Conservation (phyloP, 768 basidiomycete genomes). For the Rhodosporidiobolus odoratus region DNA sequence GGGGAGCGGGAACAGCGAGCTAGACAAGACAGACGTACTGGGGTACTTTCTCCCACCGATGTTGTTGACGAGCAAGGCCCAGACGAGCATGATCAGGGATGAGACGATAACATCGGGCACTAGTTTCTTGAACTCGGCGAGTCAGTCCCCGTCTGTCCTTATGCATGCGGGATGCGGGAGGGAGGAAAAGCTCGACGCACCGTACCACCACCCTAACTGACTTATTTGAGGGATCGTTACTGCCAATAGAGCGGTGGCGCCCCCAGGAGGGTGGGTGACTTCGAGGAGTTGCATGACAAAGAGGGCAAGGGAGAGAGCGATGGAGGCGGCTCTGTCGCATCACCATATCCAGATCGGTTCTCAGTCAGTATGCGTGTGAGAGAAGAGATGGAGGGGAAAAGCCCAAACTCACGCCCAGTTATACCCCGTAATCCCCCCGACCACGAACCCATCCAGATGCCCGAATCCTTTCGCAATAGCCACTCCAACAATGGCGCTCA, state of each 20-base stretch:
- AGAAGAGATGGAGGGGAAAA: background rate
- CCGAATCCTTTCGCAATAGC: slow-evolving; percentile 20
- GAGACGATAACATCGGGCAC: slow-evolving; percentile 8
- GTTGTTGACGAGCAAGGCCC: slow-evolving; percentile 29
- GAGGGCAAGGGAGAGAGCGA: slow-evolving; percentile 15
- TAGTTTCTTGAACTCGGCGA: background rate
- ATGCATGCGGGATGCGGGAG: background rate
- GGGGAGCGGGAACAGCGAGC: too few species aligned
- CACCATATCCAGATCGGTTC: too few species aligned
- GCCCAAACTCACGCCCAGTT: slow-evolving; percentile 19
- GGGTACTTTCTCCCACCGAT: slow-evolving; percentile 22
- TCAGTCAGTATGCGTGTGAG: background rate
- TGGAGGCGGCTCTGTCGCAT: background rate
- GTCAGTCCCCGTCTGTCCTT: too few species aligned
- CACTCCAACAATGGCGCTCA: slow-evolving; percentile 19
- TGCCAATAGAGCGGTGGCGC: background rate
- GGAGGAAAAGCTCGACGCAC: background rate
- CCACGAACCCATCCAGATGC: slow-evolving; percentile 2
- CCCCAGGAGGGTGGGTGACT: slow-evolving; percentile 5
- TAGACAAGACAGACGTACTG: background rate
- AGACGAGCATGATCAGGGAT: slow-evolving; percentile 17
- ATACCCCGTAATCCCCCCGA: slow-evolving; percentile 11
- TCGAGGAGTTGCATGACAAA: slow-evolving; percentile 29
- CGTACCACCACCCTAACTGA: slow-evolving; percentile 21
- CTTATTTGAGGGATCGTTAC: slow-evolving; percentile 15